These are phyloP conservation scores for Saccharomyces pastorianus DNA, from an alignment of 1,139 yeast species.

Conservation along the genomic window DNA sequence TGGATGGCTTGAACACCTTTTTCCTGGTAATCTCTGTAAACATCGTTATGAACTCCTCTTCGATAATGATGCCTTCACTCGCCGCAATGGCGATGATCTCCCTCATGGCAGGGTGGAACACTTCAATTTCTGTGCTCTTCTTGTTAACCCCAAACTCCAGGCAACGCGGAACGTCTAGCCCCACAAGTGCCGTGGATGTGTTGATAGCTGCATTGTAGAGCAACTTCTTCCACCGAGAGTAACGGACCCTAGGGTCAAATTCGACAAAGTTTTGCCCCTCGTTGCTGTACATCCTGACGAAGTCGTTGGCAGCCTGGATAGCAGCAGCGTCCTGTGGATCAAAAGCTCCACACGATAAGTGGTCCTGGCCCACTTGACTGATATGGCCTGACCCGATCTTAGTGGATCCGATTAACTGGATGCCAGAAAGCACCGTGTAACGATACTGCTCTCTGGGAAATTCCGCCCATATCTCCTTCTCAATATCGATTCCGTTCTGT, in stretches of 20 bases:
- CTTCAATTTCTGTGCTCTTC: slow-evolving; percentile 35
- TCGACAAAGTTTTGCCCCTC: slow-evolving; percentile 29
- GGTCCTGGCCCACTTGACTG: slow-evolving; percentile 29
- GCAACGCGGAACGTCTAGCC: slow-evolving; percentile 40
- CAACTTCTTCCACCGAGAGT: slow-evolving; percentile 52
- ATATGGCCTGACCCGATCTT: slow-evolving; percentile 28
- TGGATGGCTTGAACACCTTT: slow-evolving; percentile 48
- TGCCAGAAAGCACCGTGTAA: slow-evolving; percentile 41
- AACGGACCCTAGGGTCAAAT: slow-evolving; percentile 40
- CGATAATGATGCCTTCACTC: slow-evolving; percentile 39
- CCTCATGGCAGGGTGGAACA: slow-evolving; percentile 43
- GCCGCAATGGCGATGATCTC: slow-evolving; percentile 47
- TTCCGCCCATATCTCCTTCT: slow-evolving; percentile 37
- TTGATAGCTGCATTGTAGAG: slow-evolving; percentile 50
- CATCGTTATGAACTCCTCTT: slow-evolving; percentile 36
- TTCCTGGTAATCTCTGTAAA: slow-evolving; percentile 36
- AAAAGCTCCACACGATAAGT: slow-evolving; percentile 42
- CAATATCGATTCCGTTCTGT: slow-evolving; percentile 56
- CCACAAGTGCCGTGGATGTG: slow-evolving; percentile 45
- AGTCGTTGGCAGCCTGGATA: slow-evolving; percentile 29
- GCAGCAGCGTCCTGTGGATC: slow-evolving; percentile 22
- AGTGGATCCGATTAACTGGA: slow-evolving; percentile 40
- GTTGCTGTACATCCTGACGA: slow-evolving; percentile 38
- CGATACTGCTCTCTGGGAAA: slow-evolving; percentile 35
- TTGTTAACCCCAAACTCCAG: slow-evolving; percentile 35